Base-by-base conservation (phyloP, 2,329 filamentous ascomycete genomes). In the Chaetomiaceae sp. region DNA sequence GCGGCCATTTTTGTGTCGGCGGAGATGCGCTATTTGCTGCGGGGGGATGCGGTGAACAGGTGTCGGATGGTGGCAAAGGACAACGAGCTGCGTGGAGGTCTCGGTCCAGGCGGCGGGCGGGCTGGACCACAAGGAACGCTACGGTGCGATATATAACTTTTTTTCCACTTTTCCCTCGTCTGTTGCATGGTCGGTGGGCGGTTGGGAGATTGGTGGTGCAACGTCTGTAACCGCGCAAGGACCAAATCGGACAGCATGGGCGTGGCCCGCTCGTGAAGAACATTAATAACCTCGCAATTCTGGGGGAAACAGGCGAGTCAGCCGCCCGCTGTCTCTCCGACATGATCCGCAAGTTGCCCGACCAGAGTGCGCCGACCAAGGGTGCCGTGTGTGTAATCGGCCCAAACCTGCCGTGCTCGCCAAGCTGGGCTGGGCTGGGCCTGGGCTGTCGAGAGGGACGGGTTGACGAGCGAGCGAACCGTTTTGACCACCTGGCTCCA, bases 1-100 rank as follows among this genome's bases (percentile, higher is more conserved):
- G 30, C 35, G 27, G 35, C 14, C 37, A n/a, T 8, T 20, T 44
- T 44, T 25, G 37, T 6, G 44, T 40, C 46, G 38, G 38, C 21
- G 19, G 38, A 39, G 20, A 45, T 57, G 45, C 30, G 48, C 45
- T 33, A 50, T 51, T 58, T 50, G 57, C 51, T 56, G 53, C 55
- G 48, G 43, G 43, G 46, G 55, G 50, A 52, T 55, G 54, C 55
- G 54, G 50, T 56, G 53, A 39, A 40, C 44, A 31, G 47, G 31
- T 10, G 42, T 44, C 34, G 48, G 50, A 27, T 37, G 44, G 57
- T 51, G 53, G 56, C 54, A 40, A 56, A 55, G n/a, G 40, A 41
- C 27, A 48, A 17, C 38, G 20, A 44, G n/a, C 21, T n/a, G 21
- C 13, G 21, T n/a, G 23, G 16, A 44, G 23, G 21, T 13, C 19